These are phyloP conservation scores for Mortierella polycephala DNA, from an alignment of 371 early-diverging fungal genomes.

Conservation along the genomic window DNA sequence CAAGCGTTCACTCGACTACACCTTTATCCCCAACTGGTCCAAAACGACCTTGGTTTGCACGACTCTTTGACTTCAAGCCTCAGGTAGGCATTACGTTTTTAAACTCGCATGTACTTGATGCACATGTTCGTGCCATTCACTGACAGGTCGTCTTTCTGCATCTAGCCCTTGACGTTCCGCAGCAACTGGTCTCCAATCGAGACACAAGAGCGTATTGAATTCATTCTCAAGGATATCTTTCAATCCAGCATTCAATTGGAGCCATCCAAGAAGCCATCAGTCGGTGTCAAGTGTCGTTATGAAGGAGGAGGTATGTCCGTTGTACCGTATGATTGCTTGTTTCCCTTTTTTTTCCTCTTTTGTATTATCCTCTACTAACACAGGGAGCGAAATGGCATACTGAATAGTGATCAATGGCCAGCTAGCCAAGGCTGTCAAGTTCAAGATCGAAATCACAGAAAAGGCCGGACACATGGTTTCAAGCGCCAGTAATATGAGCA, in stretches of 20 bases:
- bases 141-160: background rate
- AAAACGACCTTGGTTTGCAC: constrained; percentile 49
- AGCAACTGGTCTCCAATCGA: constrained; percentile 40
- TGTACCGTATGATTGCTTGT: background rate
- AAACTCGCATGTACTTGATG: background rate
- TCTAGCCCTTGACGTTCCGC: constrained; percentile 26
- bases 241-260: constrained; percentile 24
- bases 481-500: constrained; percentile 20
- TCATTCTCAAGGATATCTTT: constrained; percentile 23
- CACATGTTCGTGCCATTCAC: too few relatives aligned
- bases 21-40: constrained; percentile 30
- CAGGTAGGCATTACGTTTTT: constrained; percentile 8
- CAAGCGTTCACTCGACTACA: constrained; percentile 3
- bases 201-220: constrained; percentile 48
- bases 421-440: constrained; percentile 59
- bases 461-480: constrained; percentile 16
- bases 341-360: background rate
- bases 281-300: constrained; percentile 61
- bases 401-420: constrained; percentile 27
- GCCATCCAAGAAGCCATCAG: constrained; percentile 21
- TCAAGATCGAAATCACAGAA: constrained; percentile 61
- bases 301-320: constrained; percentile 51
- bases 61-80: constrained; percentile 49
- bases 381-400: too few relatives aligned
- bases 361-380: background rate